Conservation (phyloP, 768 basidiomycete species). For the Ramaria rubella region DNA sequence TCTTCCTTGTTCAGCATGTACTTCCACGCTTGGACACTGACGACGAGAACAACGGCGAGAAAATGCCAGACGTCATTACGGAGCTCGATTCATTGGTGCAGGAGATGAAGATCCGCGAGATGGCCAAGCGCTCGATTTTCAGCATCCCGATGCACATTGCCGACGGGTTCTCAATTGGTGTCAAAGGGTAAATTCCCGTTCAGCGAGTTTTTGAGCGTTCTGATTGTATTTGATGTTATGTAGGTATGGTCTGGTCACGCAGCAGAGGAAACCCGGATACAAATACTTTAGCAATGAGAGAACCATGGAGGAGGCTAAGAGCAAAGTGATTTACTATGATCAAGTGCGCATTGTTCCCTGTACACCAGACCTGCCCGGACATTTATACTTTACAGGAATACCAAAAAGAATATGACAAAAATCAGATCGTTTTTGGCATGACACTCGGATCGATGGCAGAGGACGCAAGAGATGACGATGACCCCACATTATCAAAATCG, state of each 20-base stretch:
- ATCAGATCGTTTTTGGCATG: slow-evolving; percentile 34
- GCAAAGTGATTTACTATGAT: slow-evolving; percentile 69
- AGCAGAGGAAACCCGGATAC: slow-evolving; percentile 78
- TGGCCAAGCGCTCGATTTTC: slow-evolving; percentile 77
- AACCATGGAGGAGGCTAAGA: slow-evolving; percentile 70
- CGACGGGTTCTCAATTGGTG: slow-evolving; percentile 64
- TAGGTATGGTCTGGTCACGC: slow-evolving; percentile 84
- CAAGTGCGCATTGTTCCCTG: slow-evolving; percentile 39
- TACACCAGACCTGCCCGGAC: background rate
- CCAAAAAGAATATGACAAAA: slow-evolving; percentile 31
- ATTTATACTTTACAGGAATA: slow-evolving; percentile 21
- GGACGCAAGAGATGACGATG: slow-evolving; percentile 11
- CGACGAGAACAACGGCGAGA: slow-evolving; percentile 40
- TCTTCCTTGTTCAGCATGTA: slow-evolving; percentile 43
- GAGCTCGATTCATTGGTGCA: slow-evolving; percentile 28
- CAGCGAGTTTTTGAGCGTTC: too few species aligned
- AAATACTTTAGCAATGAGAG: slow-evolving; percentile 79
- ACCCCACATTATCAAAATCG: background rate
- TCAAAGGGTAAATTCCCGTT: slow-evolving; percentile 60
- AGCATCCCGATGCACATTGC: slow-evolving; percentile 77
- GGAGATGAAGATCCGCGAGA: slow-evolving; percentile 73
- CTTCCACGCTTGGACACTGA: slow-evolving; percentile 39
- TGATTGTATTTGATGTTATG: background rate
- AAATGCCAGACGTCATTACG: slow-evolving; percentile 64
- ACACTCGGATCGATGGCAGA: slow-evolving; percentile 32